Base-by-base conservation (phyloP, 345 rosid species). In the Salix purpurea region DNA sequence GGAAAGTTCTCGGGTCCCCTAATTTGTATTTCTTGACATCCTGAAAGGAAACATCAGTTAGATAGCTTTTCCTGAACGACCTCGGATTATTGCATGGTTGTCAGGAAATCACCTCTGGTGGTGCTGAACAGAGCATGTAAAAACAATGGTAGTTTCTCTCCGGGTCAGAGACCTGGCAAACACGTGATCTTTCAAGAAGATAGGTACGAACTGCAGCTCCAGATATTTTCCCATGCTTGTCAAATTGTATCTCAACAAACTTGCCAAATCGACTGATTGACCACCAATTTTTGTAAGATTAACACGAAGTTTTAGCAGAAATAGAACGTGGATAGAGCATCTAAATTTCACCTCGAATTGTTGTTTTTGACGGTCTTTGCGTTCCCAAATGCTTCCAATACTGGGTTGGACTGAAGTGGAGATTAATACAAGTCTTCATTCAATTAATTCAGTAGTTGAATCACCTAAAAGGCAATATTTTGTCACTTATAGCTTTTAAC, bases 351-450 rank as follows among this genome's bases (percentile, higher is more conserved):
- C 94, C 98, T 94, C 76, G 98, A 94, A 82, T 94, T 94, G 87
- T 94, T 94, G 81, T 92, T 94, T 77, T 87, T 94, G 30, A 92
- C 92, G 19, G 97, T 94, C 83, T 92, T 92, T 48, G 98, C 94
- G 78, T 94, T 94, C 79, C 98, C 98, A 73, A 94, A 94, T 72
- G 98, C 98, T 89, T 94, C 98, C 77, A 94, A 70, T 66, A 94
- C 97, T 62, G 98, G 96, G 78, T 94, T 92, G 71, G 97, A 92
- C 98, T 94, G 89, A 50, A 72, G 28, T 84, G 54, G 75, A 50
- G 19, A 74, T 21, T 36, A 56, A 72, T 54, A 69, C 65, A 78
- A 64, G 32, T 62, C 52, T 78, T 61, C 50, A 69, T 54, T 73
- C 74, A 73, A 67, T 30, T 26, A 74, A 23, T 76, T 24, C 16